Conservation (phyloP, 2,329 filamentous ascomycete species). For the Aspergillus ruber region DNA sequence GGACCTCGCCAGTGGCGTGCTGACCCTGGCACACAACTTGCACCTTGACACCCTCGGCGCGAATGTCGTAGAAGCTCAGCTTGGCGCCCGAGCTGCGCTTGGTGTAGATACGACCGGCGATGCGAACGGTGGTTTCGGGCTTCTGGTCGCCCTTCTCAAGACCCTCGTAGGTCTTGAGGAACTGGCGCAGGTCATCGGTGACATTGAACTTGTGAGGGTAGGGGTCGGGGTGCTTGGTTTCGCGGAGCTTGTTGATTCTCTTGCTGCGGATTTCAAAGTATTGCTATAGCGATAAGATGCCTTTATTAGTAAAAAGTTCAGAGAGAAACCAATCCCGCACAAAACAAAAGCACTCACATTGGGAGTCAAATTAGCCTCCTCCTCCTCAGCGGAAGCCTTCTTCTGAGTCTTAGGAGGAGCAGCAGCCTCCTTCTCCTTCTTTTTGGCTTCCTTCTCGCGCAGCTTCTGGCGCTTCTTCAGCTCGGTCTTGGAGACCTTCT, state of each 20-base stretch:
- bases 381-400: conserved; percentile 55
- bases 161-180: conserved; percentile 64
- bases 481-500: conserved; percentile 75
- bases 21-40: conserved; percentile 92
- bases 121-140: conserved; percentile 65
- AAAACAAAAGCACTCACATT: conserved; percentile 49
- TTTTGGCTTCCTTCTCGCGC: conserved; percentile 78
- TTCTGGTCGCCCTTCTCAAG: conserved; percentile 83
- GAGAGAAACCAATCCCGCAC: neutral
- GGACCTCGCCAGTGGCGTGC: conserved; percentile 59
- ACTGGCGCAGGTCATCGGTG: conserved; percentile 74
- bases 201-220: conserved; percentile 94
- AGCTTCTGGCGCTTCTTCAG: conserved; percentile 95
- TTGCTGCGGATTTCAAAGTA: conserved; percentile 96
- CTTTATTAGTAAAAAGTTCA: neutral
- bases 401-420: conserved; percentile 56
- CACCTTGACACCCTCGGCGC: conserved; percentile 66
- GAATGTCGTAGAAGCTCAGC: conserved; percentile 86
- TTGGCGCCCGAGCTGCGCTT: conserved; percentile 76
- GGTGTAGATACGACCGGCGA: conserved; percentile 85
- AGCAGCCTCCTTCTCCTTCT: conserved; percentile 74
- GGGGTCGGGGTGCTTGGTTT: conserved; percentile 68
- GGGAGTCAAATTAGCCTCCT: conserved; percentile 66
- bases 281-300: conserved; percentile 48
- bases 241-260: conserved; percentile 67